Evolutionary conservation across 768 basidiomycete species (phyloP), one percentile per base, ranked within the genome.

Genomic region (Sporobolomyces roseus): DNA sequence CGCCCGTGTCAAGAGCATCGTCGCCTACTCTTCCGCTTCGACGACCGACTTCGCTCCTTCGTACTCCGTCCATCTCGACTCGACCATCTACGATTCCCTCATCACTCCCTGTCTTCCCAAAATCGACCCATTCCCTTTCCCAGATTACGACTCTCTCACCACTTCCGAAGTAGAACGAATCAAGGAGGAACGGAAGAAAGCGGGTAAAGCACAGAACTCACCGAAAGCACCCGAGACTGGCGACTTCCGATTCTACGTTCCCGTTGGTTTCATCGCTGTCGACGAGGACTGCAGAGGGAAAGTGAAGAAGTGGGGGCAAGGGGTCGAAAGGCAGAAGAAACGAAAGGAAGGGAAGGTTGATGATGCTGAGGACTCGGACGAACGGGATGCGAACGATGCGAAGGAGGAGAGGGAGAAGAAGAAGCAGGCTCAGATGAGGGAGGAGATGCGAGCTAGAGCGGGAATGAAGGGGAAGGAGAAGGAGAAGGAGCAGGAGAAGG

Each of bases 51-150:
- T 35, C 45, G 30, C 52, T 12, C 63, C 60, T 5, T 32, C 66
- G 12, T 72, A 61, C 52, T 60, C 63, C 21, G n/a, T 72, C 54
- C 63, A 72, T 32, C 66, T 72, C 50, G 21, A 50, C 23, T 21
- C 54, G 27, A 3, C 32, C 27, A 10, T 33, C 12, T 68, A 68
- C 36, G 29, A 45, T 14, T 9, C 38, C 0, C 53, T 58, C 49
- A 51, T 65, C 43, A 27, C 27, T 0, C 35, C 49, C 1, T 43
- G 33, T 8, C 59, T 72, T 10, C 71, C 66, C 13, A 3, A n/a
- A 17, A 7, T 13, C 29, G 66, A 72, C 35, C 66, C 66, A 10
- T 58, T n/a, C 45, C 49, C 48, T 0, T 25, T 65, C 35, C 53
- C 66, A 6, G 58, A 55, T 36, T 54, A 61, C 38, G 23, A 41